Conservation (phyloP, 2,329 filamentous ascomycete species). For the Aspergillus sojae region DNA sequence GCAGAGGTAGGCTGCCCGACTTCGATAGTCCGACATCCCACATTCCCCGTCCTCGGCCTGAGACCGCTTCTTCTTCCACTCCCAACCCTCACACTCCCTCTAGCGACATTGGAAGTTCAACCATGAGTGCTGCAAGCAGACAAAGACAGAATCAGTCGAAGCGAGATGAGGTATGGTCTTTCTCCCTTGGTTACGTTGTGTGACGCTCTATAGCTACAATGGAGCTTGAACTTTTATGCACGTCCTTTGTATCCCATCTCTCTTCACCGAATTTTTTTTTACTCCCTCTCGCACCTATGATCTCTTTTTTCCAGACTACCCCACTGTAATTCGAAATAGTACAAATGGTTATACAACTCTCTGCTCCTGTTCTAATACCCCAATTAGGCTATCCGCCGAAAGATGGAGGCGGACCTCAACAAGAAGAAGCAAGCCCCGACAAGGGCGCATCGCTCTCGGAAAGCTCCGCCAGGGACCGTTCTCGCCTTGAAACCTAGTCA, state of each 20-base stretch:
- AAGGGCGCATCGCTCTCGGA: slow-evolving; percentile 81
- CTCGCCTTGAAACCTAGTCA: slow-evolving; percentile 93
- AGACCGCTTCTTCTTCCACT: slow-evolving; percentile 41
- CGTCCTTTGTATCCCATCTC: too few species aligned
- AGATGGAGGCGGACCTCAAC: slow-evolving; percentile 95
- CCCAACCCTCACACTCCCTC: slow-evolving; percentile 41
- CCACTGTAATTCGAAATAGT: neutral
- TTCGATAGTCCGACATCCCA: slow-evolving; percentile 58
- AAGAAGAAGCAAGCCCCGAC: slow-evolving; percentile 88
- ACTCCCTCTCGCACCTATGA: neutral
- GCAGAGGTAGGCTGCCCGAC: slow-evolving; percentile 55
- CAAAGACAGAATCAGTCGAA: slow-evolving; percentile 95
- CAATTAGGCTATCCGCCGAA: slow-evolving; percentile 84
- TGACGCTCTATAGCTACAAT: slow-evolving; percentile 21
- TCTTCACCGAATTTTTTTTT: neutral
- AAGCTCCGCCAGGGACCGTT: slow-evolving; percentile 93
- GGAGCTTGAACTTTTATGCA: neutral
- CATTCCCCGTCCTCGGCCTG: slow-evolving; percentile 65
- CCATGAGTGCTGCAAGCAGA: slow-evolving; percentile 84
- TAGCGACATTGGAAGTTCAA: slow-evolving; percentile 63
- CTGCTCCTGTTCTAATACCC: slow-evolving; percentile 12
- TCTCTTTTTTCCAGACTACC: slow-evolving; percentile 3
- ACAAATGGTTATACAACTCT: neutral
- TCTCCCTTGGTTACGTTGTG: neutral
- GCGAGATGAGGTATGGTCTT: slow-evolving; percentile 80